Evolutionary conservation across 2,329 filamentous ascomycete species (phyloP).

Genomic region (Fusarium siculi): DNA sequence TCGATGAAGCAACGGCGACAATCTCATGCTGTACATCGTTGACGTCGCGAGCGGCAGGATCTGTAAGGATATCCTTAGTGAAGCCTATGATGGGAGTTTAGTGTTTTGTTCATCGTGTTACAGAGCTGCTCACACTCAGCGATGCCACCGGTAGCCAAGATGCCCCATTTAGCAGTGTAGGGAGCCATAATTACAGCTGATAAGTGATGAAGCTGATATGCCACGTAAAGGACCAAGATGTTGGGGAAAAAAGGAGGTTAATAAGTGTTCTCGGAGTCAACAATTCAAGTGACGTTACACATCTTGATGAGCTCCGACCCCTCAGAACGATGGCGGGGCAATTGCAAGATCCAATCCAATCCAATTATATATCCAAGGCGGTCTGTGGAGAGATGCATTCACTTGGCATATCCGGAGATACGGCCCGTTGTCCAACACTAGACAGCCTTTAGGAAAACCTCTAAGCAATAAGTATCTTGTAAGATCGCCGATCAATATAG

Average conservation of each 20-base stretch:
- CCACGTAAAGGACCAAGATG: neutral
- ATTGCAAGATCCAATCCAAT: neutral
- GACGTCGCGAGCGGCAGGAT: slow-evolving; percentile 76
- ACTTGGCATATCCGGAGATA: slow-evolving; percentile 16
- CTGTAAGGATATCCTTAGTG: slow-evolving; percentile 80
- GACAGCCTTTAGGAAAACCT: neutral
- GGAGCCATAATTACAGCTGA: slow-evolving; percentile 54
- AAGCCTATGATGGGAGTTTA: slow-evolving; percentile 60
- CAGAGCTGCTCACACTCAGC: slow-evolving; percentile 60
- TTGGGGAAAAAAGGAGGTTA: neutral
- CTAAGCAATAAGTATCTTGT: neutral
- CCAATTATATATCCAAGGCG: slow-evolving; percentile 5
- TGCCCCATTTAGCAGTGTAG: slow-evolving; percentile 67
- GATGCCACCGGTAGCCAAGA: slow-evolving; percentile 70
- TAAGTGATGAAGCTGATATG: neutral
- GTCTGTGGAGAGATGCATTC: slow-evolving; percentile 18
- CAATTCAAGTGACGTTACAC: slow-evolving; percentile 22
- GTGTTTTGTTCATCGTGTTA: neutral
- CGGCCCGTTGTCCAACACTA: slow-evolving; percentile 3
- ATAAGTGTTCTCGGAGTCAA: neutral
- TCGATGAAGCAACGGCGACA: slow-evolving; percentile 82
- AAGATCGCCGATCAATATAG: neutral
- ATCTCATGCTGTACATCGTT: slow-evolving; percentile 80
- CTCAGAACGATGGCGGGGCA: slow-evolving; percentile 32
- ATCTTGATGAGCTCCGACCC: slow-evolving; percentile 17